Evolutionary conservation across 768 basidiomycete species (phyloP).

Genomic region (Boletus tomentosulus): DNA sequence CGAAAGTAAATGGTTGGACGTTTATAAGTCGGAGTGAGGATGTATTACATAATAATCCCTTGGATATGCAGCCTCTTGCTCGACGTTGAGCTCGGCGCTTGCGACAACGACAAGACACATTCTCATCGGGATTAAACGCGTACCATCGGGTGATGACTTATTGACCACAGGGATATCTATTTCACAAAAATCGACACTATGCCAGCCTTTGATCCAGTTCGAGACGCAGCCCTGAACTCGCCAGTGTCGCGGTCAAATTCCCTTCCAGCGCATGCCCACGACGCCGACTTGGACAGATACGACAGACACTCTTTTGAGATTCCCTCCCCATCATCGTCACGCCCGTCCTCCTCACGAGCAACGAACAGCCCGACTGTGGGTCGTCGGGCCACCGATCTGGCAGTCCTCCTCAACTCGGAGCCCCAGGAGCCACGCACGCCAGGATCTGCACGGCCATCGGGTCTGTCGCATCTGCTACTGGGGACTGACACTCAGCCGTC

Average conservation of each 20-base stretch:
- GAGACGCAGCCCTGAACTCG: slow-evolving; percentile 81
- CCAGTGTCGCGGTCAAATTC: slow-evolving; percentile 50
- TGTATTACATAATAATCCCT: slow-evolving; percentile 14
- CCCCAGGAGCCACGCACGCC: slow-evolving; percentile 37
- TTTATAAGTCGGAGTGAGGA: background rate
- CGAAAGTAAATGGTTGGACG: no score
- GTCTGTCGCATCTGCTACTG: slow-evolving; percentile 38
- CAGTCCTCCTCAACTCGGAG: slow-evolving; percentile 68
- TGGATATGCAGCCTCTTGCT: background rate
- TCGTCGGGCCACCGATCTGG: slow-evolving; percentile 71
- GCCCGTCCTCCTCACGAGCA: slow-evolving; percentile 32
- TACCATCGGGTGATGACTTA: slow-evolving; percentile 10
- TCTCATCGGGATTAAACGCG: background rate
- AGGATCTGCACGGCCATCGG: slow-evolving; percentile 39
- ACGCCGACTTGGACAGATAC: slow-evolving; percentile 25
- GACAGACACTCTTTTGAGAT: slow-evolving; percentile 27
- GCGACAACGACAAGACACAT: slow-evolving; percentile 9
- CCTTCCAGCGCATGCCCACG: slow-evolving; percentile 26
- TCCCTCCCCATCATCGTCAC: slow-evolving; percentile 37
- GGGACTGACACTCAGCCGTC: slow-evolving; percentile 26
- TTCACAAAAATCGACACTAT: slow-evolving; percentile 6
- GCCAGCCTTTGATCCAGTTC: slow-evolving; percentile 75
- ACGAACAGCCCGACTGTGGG: slow-evolving; percentile 44
- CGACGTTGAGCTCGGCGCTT: background rate
- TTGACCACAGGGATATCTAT: slow-evolving; percentile 6